Conservation (phyloP, 2,329 filamentous ascomycete genomes). For the Xylariaceae sp. region DNA sequence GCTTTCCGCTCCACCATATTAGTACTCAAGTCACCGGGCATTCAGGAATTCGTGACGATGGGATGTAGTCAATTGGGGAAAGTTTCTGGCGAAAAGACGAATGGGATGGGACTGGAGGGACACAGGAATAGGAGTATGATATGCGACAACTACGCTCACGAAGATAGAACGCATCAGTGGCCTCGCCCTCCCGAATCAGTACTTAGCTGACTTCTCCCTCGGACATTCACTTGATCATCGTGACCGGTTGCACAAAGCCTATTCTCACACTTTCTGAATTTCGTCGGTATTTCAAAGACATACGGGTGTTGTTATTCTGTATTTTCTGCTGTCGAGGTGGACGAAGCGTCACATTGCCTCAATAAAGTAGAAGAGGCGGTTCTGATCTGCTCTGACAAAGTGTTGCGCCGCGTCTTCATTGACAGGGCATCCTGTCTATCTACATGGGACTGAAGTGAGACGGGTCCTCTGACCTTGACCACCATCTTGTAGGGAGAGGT, state of each 20-base stretch:
- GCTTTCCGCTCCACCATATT: too few relatives aligned
- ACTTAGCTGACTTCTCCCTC: too few relatives aligned
- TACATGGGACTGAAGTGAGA: neutral
- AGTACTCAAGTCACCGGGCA: neutral
- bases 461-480: too few relatives aligned
- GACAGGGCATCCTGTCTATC: neutral
- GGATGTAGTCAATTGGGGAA: neutral
- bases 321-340: neutral
- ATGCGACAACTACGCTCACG: constrained; percentile 21
- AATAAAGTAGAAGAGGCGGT: neutral
- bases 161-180: constrained; percentile 9
- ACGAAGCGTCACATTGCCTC: neutral
- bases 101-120: constrained; percentile 31
- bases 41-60: neutral
- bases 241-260: neutral
- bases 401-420: neutral
- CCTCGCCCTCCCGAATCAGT: neutral
- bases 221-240: neutral
- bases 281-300: neutral
- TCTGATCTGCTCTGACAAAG: neutral
- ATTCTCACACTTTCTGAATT: too few relatives aligned
- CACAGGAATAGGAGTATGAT: constrained; percentile 34
- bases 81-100: neutral
- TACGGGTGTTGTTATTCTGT: neutral
- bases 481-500: too few relatives aligned